Percentiles rank a stretch among this genome's conserved stretches.
Conservation (phyloP, 225 moss, liverwort and hornwort genomes). For the Bryoerythrophyllum caledonicum region DNA sequence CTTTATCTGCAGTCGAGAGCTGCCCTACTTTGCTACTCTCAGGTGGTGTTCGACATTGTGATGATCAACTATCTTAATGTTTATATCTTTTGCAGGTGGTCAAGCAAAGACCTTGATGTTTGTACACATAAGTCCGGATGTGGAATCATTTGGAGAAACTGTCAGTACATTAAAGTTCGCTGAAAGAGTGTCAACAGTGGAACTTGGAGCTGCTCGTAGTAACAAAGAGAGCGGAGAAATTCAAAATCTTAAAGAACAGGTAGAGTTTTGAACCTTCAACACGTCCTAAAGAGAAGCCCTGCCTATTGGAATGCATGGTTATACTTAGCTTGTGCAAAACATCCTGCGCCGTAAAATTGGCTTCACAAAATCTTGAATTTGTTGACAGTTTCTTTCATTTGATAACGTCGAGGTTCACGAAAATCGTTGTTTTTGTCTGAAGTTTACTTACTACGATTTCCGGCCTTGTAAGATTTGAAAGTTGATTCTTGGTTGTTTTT, state of each 20-base stretch:
- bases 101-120: constrained; percentile 93
- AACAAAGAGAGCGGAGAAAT: constrained; percentile 80
- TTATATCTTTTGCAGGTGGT: constrained; percentile 40
- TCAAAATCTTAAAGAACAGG: constrained; percentile 76
- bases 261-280: constrained; percentile 8
- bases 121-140: constrained; percentile 76
- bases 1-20: neutral
- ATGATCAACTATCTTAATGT: neutral
- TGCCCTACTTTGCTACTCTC: neutral
- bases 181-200: constrained; percentile 83
- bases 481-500: constrained; percentile 4
- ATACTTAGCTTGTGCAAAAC: neutral
- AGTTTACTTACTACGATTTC: constrained; percentile 1
- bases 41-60: constrained; percentile 1
- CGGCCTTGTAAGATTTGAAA: constrained; percentile 8
- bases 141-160: constrained; percentile 81
- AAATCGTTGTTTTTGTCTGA: neutral
- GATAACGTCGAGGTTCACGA: neutral
- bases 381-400: neutral
- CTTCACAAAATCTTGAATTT: neutral
- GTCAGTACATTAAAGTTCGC: constrained; percentile 85
- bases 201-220: constrained; percentile 78
- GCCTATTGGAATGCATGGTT: constrained; percentile 1
- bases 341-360: neutral
- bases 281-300: neutral